phyloP scores from a whole-genome alignment of 2,329 filamentous ascomycete species.

The Monosporascus sp. region DNA sequence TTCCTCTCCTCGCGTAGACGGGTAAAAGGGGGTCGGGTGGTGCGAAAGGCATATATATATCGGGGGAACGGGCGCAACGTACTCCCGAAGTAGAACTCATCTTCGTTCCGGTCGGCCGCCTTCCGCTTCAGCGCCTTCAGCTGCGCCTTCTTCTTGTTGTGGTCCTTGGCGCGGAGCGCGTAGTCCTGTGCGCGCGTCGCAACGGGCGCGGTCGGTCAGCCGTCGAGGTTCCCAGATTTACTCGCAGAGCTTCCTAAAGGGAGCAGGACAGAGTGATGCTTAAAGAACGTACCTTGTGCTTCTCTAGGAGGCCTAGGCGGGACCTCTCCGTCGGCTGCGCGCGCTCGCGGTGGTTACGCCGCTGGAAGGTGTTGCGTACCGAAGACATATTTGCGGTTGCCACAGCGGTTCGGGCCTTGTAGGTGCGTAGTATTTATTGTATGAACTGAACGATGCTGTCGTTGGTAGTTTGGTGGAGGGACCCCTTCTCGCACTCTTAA shows the following conservation, averaged over 20 bases:
- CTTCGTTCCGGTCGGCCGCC: constrained; percentile 61
- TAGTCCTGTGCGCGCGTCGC: constrained; percentile 44
- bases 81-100: constrained; percentile 67
- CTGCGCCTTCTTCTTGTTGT: constrained; percentile 58
- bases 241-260: background rate
- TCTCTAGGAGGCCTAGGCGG: constrained; percentile 88
- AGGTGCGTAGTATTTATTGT: no score
- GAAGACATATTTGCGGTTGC: constrained; percentile 41
- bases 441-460: no score
- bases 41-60: background rate
- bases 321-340: constrained; percentile 78
- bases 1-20: no score
- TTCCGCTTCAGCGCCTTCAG: constrained; percentile 56
- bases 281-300: constrained; percentile 65
- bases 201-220: no score
- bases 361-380: constrained; percentile 61
- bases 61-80: background rate
- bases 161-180: constrained; percentile 58
- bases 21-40: background rate
- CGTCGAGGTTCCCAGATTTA: no score
- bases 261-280: background rate
- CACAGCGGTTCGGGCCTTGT: background rate
- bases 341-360: constrained; percentile 84
- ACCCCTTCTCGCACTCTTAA: background rate
- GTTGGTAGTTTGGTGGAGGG: background rate